These are phyloP conservation scores for Aspergillus amoenus DNA, from an alignment of 2,329 filamentous ascomycete species.

Conservation along the genomic window DNA sequence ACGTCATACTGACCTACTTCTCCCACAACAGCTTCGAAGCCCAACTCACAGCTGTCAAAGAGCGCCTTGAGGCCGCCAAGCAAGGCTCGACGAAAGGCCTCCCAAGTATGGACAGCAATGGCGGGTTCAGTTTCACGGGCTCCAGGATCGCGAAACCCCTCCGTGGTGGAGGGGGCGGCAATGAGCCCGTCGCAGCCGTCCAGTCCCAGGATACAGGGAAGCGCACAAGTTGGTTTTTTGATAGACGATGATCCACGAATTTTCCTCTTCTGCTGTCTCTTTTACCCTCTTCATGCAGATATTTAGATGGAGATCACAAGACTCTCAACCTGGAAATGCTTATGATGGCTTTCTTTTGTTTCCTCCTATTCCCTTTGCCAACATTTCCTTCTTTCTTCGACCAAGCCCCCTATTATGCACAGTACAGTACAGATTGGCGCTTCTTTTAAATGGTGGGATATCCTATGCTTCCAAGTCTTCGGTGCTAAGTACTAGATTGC, in stretches of 20 bases:
- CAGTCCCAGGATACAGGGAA: conserved; percentile 72
- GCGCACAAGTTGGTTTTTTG: conserved; percentile 57
- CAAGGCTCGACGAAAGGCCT: conserved; percentile 84
- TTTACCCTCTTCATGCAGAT: conserved; percentile 25
- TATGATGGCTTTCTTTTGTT: background rate
- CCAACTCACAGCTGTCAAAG: conserved; percentile 95
- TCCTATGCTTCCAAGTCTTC: background rate
- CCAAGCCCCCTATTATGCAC: background rate
- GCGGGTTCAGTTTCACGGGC: conserved; percentile 69
- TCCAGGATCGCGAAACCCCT: conserved; percentile 65
- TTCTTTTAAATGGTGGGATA: background rate
- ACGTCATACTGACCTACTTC: conserved; percentile 12
- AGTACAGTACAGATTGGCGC: background rate
- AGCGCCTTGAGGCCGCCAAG: conserved; percentile 94
- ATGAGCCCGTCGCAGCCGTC: conserved; percentile 44
- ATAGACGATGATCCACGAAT: conserved; percentile 40
- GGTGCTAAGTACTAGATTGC: background rate
- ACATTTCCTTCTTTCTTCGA: background rate
- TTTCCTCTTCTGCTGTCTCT: conserved; percentile 27
- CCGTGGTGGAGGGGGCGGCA: conserved; percentile 48
- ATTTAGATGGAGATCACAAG: conserved; percentile 14
- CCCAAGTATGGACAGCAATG: conserved; percentile 61
- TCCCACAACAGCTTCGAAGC: conserved; percentile 75
- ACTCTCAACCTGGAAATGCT: conserved; percentile 1
- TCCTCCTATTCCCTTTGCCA: conserved; percentile 2